Percentiles rank a stretch among this genome's conserved stretches.
Conservation (phyloP, 2,329 filamentous ascomycete genomes). For the Gremmenia infestans region DNA sequence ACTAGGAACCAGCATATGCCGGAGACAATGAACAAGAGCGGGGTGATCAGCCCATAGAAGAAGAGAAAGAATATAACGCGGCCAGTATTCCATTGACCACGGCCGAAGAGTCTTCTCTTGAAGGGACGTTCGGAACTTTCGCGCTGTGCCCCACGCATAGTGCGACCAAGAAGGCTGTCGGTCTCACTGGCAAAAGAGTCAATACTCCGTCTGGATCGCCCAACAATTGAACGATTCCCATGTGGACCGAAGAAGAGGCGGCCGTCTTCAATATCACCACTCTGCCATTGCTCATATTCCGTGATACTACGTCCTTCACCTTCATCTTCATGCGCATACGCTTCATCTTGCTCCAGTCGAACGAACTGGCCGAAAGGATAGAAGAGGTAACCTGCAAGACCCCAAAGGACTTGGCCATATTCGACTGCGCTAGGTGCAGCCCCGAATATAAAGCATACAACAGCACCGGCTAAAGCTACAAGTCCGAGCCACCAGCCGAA, state of each 20-base stretch:
- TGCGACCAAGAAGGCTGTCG: slow-evolving; percentile 76
- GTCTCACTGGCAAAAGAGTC: slow-evolving; percentile 82
- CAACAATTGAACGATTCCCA: slow-evolving; percentile 71
- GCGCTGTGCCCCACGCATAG: slow-evolving; percentile 45
- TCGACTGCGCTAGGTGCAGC: slow-evolving; percentile 75
- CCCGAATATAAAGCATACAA: slow-evolving; percentile 74
- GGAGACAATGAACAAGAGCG: slow-evolving; percentile 79
- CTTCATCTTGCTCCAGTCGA: slow-evolving; percentile 86
- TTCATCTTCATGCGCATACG: slow-evolving; percentile 89
- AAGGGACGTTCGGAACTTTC: slow-evolving; percentile 41
- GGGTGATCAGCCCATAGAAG: slow-evolving; percentile 90
- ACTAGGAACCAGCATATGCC: slow-evolving; percentile 92
- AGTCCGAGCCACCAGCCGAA: slow-evolving; percentile 96
- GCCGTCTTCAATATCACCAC: slow-evolving; percentile 91
- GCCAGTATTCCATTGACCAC: slow-evolving; percentile 92
- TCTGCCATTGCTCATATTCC: slow-evolving; percentile 99
- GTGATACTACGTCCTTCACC: slow-evolving; percentile 95
- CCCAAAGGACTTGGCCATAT: slow-evolving; percentile 82
- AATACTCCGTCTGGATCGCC: slow-evolving; percentile 79
- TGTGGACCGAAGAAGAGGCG: slow-evolving; percentile 89
- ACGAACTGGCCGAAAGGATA: slow-evolving; percentile 98
- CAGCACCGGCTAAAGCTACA: slow-evolving; percentile 67
- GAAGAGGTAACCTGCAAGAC: slow-evolving; percentile 79
- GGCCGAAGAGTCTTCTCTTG: slow-evolving; percentile 87
- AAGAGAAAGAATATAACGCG: slow-evolving; percentile 93